These are phyloP conservation scores for Prunus campanulata DNA, from an alignment of 306 rosid species.

Conservation along the genomic window DNA sequence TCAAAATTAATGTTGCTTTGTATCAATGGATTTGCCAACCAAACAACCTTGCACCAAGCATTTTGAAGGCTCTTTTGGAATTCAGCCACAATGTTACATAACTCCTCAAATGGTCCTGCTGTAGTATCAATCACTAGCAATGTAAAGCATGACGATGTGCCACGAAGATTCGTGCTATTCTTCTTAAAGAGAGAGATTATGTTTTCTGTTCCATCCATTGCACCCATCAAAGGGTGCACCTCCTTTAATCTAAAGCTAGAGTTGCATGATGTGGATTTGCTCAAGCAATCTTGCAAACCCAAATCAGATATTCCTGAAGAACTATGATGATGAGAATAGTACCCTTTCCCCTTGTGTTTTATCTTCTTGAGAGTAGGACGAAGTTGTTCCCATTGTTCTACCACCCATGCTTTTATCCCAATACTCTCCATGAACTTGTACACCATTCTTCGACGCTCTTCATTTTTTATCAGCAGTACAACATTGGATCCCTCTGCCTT, in stretches of 20 bases:
- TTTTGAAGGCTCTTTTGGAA: slow-evolving; percentile 24
- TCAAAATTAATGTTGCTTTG: slow-evolving; percentile 3
- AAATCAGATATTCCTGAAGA: slow-evolving; percentile 22
- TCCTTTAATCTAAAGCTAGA: slow-evolving; percentile 13
- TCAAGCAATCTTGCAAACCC: slow-evolving; percentile 25
- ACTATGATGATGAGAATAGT: slow-evolving; percentile 13
- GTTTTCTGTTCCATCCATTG: slow-evolving; percentile 20
- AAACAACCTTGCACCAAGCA: slow-evolving; percentile 47
- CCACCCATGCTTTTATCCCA: slow-evolving; percentile 27
- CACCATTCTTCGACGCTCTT: slow-evolving; percentile 17
- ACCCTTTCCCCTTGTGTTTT: neutral
- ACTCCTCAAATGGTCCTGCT: slow-evolving; percentile 20
- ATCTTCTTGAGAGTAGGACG: slow-evolving; percentile 16
- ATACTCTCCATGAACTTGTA: slow-evolving; percentile 38
- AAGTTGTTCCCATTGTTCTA: slow-evolving; percentile 34
- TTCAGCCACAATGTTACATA: slow-evolving; percentile 20
- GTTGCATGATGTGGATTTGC: neutral
- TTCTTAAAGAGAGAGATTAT: slow-evolving; percentile 27
- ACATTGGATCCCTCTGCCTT: slow-evolving; percentile 50
- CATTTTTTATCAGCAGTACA: slow-evolving; percentile 28
- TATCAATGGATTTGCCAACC: slow-evolving; percentile 26
- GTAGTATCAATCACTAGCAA: slow-evolving; percentile 34
- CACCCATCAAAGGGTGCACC: neutral
- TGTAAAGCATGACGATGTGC: slow-evolving; percentile 18
- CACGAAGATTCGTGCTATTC: neutral